Percentiles rank a stretch among this genome's conserved stretches.
phyloP scores from a whole-genome alignment of 2,329 filamentous ascomycete genomes.

The Dactylellina sp. region DNA sequence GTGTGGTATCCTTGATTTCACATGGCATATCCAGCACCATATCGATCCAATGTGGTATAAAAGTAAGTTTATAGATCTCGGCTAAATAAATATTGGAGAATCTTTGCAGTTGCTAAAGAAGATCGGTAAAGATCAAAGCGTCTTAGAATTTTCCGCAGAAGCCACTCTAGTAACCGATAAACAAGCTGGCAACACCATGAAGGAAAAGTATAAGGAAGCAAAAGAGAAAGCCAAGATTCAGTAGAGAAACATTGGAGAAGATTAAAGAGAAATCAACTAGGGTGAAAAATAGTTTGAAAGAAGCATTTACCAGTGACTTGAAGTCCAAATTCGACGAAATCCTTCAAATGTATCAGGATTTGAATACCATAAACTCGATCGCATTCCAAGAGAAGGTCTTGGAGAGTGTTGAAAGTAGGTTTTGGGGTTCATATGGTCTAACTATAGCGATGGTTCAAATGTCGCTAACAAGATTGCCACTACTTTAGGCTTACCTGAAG shows the following conservation, averaged over 20 bases:
- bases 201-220: not conserved
- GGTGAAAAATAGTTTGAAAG: conserved; percentile 14
- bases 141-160: too few species aligned
- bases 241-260: not conserved
- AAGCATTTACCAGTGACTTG: conserved; percentile 15
- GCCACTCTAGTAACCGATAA: not conserved
- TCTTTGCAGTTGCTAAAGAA: not conserved
- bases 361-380: not conserved
- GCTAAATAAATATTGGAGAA: too few species aligned
- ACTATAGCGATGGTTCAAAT: too few species aligned
- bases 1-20: conserved; percentile 33
- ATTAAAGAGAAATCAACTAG: not conserved
- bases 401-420: not conserved
- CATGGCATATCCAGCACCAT: conserved; percentile 25
- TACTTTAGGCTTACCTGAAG: too few species aligned
- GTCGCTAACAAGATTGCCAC: too few species aligned
- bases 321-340: conserved; percentile 14
- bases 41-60: conserved; percentile 9
- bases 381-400: conserved; percentile 18
- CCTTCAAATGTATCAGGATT: not conserved
- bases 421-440: not conserved
- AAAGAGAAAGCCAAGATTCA: conserved; percentile 13
- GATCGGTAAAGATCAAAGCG: not conserved
- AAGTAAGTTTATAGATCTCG: too few species aligned
- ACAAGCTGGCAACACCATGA: not conserved